Evolutionary conservation across 306 rosid genomes (phyloP).

Genomic region (Pueraria montana): DNA sequence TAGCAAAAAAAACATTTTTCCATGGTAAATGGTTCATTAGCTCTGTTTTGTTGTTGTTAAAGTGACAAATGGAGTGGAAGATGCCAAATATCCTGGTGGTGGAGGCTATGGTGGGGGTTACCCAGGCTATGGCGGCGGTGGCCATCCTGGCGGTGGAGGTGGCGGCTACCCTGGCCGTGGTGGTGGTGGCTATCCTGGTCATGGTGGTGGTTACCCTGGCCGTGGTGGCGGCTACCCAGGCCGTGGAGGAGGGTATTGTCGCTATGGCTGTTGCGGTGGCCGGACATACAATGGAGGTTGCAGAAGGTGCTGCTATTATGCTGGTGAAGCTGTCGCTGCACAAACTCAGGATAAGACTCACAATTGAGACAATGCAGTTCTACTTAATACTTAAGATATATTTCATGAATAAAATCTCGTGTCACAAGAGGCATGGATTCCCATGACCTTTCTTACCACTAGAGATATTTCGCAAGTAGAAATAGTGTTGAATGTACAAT

Average conservation of each 20-base stretch:
- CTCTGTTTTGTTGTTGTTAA: background rate
- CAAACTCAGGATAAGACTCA: conserved; percentile 43
- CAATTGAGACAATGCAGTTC: conserved; percentile 33
- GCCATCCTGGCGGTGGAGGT: background rate
- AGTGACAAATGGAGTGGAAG: conserved; percentile 24
- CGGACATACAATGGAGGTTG: conserved; percentile 43
- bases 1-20: background rate
- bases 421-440: background rate
- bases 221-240: background rate
- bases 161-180: conserved; percentile 13
- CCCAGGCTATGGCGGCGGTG: conserved; percentile 15
- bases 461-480: background rate
- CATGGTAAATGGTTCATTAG: background rate
- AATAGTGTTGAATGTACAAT: background rate
- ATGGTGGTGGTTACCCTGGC: conserved; percentile 19
- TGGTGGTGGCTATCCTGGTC: conserved; percentile 12
- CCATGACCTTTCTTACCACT: background rate
- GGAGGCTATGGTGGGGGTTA: background rate
- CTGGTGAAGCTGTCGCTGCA: conserved; percentile 59
- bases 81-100: conserved; percentile 42
- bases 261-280: conserved; percentile 59
- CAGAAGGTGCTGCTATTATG: conserved; percentile 61
- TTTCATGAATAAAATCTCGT: conserved; percentile 23
- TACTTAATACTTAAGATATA: background rate
- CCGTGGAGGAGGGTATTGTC: conserved; percentile 49